Conservation (phyloP, 129 eudicot genomes). For the Tagetes patula region DNA sequence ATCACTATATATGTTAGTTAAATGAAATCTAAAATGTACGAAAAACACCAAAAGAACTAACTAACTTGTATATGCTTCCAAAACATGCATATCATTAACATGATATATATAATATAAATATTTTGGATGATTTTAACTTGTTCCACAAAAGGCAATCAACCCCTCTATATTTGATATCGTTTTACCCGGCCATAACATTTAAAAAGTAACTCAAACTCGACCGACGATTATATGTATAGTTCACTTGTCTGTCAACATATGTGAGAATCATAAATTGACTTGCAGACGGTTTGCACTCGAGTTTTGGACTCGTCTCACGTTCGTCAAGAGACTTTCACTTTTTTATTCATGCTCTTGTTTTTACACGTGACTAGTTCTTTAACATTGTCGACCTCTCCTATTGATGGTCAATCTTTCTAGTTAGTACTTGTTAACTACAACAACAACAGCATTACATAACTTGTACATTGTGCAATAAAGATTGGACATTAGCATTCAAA, state of each 20-base stretch:
- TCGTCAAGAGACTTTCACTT: too few species aligned
- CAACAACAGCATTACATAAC: not conserved
- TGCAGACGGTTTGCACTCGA: not conserved
- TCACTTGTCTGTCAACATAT: not conserved
- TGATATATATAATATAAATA: not conserved
- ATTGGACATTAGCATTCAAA: not conserved
- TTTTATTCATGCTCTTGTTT: constrained; percentile 2
- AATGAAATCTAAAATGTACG: not conserved
- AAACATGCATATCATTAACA: not conserved
- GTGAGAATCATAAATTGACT: constrained; percentile 24
- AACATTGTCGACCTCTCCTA: not conserved
- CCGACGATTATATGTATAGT: not conserved
- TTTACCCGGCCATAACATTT: not conserved
- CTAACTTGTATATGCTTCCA: not conserved
- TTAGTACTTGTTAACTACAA: not conserved
- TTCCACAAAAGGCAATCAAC: not conserved
- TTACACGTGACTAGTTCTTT: not conserved
- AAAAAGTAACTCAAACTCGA: not conserved
- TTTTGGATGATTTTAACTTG: not conserved
- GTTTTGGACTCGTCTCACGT: constrained; percentile 11
- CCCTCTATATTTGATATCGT: not conserved
- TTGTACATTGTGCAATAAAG: constrained; percentile 8
- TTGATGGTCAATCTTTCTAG: not conserved
- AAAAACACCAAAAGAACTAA: not conserved
- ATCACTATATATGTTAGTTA: not conserved